A percentile compares a stretch with the other conserved stretches of the same genome.
These are phyloP conservation scores for Lentinula aciculospora DNA, from an alignment of 768 basidiomycete species.

Conservation along the genomic window DNA sequence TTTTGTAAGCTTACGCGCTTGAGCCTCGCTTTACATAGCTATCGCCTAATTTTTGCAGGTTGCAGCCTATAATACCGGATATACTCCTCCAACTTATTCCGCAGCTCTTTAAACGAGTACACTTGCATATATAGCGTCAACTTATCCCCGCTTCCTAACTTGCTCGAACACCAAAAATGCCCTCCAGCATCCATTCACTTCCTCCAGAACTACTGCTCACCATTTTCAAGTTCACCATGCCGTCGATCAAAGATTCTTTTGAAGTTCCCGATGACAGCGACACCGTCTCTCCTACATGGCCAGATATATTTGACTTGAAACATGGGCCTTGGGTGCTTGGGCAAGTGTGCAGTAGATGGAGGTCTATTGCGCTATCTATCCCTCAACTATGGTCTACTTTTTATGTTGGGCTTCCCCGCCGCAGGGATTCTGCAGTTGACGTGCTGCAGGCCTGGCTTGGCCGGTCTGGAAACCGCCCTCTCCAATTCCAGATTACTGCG, in stretches of 20 bases:
- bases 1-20: neutral
- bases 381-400: slow-evolving; percentile 1
- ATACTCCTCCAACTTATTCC: neutral
- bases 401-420: neutral
- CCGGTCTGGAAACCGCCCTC: neutral
- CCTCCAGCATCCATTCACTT: neutral
- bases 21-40: too few species aligned
- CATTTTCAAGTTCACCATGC: neutral
- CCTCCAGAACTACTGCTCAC: neutral
- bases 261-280: neutral
- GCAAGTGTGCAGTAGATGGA: slow-evolving; percentile 2
- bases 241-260: neutral
- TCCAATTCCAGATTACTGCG: neutral
- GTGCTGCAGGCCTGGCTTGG: neutral
- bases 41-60: neutral
- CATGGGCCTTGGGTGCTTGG: neutral
- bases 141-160: neutral
- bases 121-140: neutral
- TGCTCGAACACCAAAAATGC: neutral
- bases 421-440: neutral
- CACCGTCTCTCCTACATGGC: neutral
- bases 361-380: neutral
- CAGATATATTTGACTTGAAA: neutral
- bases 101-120: neutral
- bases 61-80: neutral